Conservation (phyloP, 371 early-diverging fungal genomes). For the Syncephalastrum contaminatum region DNA sequence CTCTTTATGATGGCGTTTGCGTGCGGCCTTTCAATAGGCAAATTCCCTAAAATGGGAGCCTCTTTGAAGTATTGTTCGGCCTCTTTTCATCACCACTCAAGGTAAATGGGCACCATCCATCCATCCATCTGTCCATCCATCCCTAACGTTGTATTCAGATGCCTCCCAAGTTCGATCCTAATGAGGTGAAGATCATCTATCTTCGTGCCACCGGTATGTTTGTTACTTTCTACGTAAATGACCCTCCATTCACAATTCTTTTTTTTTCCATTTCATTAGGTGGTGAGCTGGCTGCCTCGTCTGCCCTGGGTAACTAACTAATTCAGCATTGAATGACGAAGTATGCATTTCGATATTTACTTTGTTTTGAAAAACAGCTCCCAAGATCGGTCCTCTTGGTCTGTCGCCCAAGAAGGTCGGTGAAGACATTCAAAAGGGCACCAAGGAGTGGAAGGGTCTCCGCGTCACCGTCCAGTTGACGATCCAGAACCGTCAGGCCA, state of each 20-base stretch:
- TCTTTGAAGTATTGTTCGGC: no score
- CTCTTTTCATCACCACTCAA: no score
- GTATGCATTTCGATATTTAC: no score
- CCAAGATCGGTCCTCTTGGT: slow-evolving; percentile 99
- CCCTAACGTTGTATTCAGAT: slow-evolving; percentile 23
- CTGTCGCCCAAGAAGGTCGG: slow-evolving; percentile 99
- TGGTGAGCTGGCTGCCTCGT: slow-evolving; percentile 99
- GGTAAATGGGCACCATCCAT: slow-evolving; percentile 10
- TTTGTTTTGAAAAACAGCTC: slow-evolving; percentile 34
- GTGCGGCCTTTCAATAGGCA: no score
- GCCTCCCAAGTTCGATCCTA: slow-evolving; percentile 91
- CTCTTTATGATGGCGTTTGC: no score
- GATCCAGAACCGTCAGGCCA: slow-evolving; percentile 99
- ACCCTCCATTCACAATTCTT: background rate
- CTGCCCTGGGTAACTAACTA: slow-evolving; percentile 90
- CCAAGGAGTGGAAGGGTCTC: slow-evolving; percentile 98
- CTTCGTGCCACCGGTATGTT: slow-evolving; percentile 93
- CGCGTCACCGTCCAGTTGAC: slow-evolving; percentile 98
- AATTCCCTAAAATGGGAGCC: no score
- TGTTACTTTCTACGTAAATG: background rate
- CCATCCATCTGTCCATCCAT: slow-evolving; percentile 12
- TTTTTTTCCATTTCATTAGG: slow-evolving; percentile 9
- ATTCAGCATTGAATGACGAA: no score
- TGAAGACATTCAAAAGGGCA: slow-evolving; percentile 99
- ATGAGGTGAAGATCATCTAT: slow-evolving; percentile 89